These are phyloP conservation scores for Ceratorhiza oryzae-sativae DNA, from an alignment of 1,284 basidiomycete species.

Conservation along the genomic window DNA sequence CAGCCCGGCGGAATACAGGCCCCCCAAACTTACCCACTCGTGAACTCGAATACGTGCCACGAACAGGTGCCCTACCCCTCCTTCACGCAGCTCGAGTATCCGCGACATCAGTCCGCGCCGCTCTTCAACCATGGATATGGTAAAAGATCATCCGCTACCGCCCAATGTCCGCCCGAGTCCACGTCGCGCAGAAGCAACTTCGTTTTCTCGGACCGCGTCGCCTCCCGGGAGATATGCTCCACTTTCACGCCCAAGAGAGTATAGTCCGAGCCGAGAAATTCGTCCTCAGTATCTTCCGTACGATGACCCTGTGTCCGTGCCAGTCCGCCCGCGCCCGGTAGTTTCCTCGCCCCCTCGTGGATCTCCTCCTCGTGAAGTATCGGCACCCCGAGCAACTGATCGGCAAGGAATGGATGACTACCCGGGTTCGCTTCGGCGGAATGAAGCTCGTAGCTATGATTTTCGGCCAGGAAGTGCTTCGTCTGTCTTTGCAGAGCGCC, in stretches of 20 bases:
- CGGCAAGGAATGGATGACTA: constrained; percentile 16
- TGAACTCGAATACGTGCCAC: constrained; percentile 16
- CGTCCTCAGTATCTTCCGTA: constrained; percentile 33
- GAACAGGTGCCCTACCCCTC: constrained; percentile 9
- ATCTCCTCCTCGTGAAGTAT: constrained; percentile 32
- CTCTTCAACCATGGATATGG: neutral
- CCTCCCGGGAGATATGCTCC: constrained; percentile 15
- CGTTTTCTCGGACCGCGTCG: constrained; percentile 1
- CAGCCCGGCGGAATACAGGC: neutral
- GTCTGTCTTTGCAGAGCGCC: constrained; percentile 18
- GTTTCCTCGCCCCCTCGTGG: constrained; percentile 35
- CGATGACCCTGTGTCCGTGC: constrained; percentile 20
- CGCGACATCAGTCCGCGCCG: constrained; percentile 10
- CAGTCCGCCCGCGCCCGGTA: constrained; percentile 24
- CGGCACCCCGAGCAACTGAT: constrained; percentile 1
- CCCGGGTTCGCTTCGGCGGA: constrained; percentile 18
- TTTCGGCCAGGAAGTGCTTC: constrained; percentile 12
- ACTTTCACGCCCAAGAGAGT: constrained; percentile 9
- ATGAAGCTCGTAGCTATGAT: constrained; percentile 29
- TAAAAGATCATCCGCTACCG: neutral
- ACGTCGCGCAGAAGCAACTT: constrained; percentile 11
- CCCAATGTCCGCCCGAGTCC: constrained; percentile 19
- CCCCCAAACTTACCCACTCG: neutral
- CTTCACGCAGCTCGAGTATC: neutral
- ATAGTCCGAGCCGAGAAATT: constrained; percentile 20